These are phyloP conservation scores for Fusarium goolgardi DNA, from an alignment of 2,329 filamentous ascomycete species.

Conservation along the genomic window DNA sequence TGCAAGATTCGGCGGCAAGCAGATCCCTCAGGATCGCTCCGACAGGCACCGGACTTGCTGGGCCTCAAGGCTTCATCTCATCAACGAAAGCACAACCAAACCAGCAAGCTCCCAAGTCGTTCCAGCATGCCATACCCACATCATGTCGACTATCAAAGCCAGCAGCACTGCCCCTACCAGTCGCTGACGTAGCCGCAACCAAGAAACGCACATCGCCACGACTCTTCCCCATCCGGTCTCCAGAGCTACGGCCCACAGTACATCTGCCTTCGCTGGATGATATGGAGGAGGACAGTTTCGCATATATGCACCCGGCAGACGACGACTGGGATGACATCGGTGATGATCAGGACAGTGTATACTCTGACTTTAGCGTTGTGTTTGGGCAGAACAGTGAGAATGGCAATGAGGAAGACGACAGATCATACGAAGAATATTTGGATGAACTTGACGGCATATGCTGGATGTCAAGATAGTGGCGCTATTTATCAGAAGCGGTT, in stretches of 20 bases:
- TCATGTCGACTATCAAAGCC: conserved; percentile 48
- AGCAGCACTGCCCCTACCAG: conserved; percentile 47
- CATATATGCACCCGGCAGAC: conserved; percentile 61
- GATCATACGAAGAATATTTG: conserved; percentile 65
- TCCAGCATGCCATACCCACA: conserved; percentile 36
- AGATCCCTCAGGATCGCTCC: conserved; percentile 35
- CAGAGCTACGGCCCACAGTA: conserved; percentile 48
- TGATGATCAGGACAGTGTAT: conserved; percentile 63
- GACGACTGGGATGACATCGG: conserved; percentile 56
- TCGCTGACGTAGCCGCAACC: conserved; percentile 43
- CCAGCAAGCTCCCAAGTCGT: conserved; percentile 14
- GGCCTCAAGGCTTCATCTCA: conserved; percentile 12
- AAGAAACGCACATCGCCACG: conserved; percentile 48
- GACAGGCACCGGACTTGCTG: conserved; percentile 19
- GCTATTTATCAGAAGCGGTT: conserved; percentile 6
- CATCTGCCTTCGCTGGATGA: conserved; percentile 47
- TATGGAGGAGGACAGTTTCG: conserved; percentile 59
- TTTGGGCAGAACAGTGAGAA: conserved; percentile 55
- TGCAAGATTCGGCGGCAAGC: conserved; percentile 39
- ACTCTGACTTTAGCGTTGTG: conserved; percentile 65
- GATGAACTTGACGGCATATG: conserved; percentile 68
- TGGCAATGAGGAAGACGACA: conserved; percentile 50
- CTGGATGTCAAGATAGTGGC: conserved; percentile 53
- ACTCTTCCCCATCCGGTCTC: conserved; percentile 51
- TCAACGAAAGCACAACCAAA: conserved; percentile 19